phyloP scores from a whole-genome alignment of 2,329 filamentous ascomycete species.

The Colletotrichum orbiculare region DNA sequence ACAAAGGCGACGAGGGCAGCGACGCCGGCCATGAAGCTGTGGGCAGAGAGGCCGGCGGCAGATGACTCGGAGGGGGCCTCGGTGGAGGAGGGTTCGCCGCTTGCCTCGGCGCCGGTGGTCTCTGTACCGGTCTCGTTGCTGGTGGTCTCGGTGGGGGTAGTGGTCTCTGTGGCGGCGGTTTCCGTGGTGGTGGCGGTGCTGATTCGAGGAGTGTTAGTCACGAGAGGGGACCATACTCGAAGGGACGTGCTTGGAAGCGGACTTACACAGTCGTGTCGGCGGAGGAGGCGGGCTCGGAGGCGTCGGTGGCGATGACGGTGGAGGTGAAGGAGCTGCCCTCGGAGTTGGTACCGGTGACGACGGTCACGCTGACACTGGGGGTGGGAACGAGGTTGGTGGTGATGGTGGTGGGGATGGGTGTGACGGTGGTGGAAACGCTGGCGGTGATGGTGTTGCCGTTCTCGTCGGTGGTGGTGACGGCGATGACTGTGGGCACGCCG shows the following conservation, averaged over 20 bases:
- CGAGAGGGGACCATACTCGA: background rate
- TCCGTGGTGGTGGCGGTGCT: conserved; percentile 17
- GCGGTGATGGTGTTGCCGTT: conserved; percentile 41
- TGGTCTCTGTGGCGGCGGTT: conserved; percentile 9
- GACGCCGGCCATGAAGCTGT: conserved; percentile 13
- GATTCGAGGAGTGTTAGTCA: background rate
- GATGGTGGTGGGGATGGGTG: conserved; percentile 19
- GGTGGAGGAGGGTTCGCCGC: conserved; percentile 14
- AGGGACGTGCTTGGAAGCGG: background rate
- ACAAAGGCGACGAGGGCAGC: conserved; percentile 24
- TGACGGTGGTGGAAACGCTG: conserved; percentile 38
- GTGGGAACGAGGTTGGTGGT: conserved; percentile 22
- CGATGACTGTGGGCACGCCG: conserved; percentile 37
- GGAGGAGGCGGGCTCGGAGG: conserved; percentile 1
- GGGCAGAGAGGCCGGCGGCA: conserved; percentile 17
- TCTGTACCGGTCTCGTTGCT: conserved; percentile 6
- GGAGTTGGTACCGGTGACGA: conserved; percentile 31
- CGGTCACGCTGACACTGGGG: conserved; percentile 13
- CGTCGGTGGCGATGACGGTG: conserved; percentile 16
- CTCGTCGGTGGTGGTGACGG: conserved; percentile 41
- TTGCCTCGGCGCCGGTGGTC: conserved; percentile 9
- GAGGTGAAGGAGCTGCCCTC: conserved; percentile 29
- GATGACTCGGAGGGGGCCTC: conserved; percentile 20
- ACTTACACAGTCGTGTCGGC: conserved; percentile 30
- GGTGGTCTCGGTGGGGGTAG: conserved; percentile 15